Percentiles rank a stretch among this genome's conserved stretches.
Conservation (phyloP, 345 rosid species). For the Gossypium australe region DNA sequence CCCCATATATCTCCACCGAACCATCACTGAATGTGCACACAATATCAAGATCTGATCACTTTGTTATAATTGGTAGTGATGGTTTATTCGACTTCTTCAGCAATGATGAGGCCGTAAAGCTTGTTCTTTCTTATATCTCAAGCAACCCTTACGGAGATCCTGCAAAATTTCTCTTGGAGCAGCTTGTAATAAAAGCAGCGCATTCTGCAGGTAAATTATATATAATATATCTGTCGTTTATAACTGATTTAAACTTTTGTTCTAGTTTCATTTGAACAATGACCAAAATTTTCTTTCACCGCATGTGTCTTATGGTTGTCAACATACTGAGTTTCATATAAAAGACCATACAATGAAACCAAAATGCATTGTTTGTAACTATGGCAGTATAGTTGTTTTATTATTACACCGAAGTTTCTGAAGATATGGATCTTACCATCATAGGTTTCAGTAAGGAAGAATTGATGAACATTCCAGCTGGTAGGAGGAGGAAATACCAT, state of each 20-base stretch:
- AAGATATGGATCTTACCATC: background rate
- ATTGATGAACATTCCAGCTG: constrained; percentile 85
- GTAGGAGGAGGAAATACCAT: constrained; percentile 89
- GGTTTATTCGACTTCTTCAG: constrained; percentile 89
- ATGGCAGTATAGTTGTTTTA: background rate
- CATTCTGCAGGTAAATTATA: constrained; percentile 65
- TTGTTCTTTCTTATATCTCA: constrained; percentile 52
- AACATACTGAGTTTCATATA: background rate
- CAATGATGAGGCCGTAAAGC: constrained; percentile 77
- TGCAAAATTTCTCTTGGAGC: constrained; percentile 76
- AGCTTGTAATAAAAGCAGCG: constrained; percentile 80
- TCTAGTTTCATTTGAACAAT: background rate
- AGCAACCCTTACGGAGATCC: constrained; percentile 78
- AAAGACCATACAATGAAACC: background rate
- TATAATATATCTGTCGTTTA: background rate
- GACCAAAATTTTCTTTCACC: background rate
- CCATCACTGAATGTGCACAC: constrained; percentile 75
- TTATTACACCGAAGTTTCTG: background rate
- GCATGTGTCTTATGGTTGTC: too few relatives aligned
- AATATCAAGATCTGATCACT: constrained; percentile 70
- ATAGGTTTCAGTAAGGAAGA: constrained; percentile 87
- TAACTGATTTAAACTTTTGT: background rate
- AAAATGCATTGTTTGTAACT: background rate
- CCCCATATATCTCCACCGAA: constrained; percentile 78
- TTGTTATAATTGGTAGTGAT: constrained; percentile 87